A percentile compares a stretch with the other conserved stretches of the same genome.
These are phyloP conservation scores for Colletotrichum shisoi DNA, from an alignment of 2,329 filamentous ascomycete species.

Conservation along the genomic window DNA sequence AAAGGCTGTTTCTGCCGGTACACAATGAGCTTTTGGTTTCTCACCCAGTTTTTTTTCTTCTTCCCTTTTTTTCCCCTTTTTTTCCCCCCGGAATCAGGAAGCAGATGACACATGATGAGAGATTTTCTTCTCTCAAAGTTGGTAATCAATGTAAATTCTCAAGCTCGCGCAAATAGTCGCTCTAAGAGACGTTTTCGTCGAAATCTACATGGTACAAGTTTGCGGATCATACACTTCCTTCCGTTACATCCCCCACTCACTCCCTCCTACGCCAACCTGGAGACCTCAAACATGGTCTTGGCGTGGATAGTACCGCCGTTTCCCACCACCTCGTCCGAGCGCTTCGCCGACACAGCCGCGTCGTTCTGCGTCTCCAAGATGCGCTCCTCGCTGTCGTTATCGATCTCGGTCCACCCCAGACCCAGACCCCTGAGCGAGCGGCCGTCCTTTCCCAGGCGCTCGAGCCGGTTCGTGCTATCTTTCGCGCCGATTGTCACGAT, in stretches of 20 bases:
- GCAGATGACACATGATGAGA: too few relatives aligned
- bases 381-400: constrained; percentile 40
- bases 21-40: too few relatives aligned
- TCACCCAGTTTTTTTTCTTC: too few relatives aligned
- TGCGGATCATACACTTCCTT: background rate
- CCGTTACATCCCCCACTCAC: too few relatives aligned
- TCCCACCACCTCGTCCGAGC: constrained; percentile 19
- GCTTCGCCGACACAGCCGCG: constrained; percentile 18
- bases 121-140: too few relatives aligned
- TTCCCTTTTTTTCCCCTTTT: too few relatives aligned
- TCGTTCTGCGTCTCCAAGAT: constrained; percentile 35
- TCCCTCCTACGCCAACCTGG: background rate
- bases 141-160: fast-evolving
- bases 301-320: constrained; percentile 1
- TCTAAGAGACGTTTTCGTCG: too few relatives aligned
- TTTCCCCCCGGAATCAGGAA: too few relatives aligned
- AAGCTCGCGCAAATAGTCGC: too few relatives aligned
- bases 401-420: constrained; percentile 41
- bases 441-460: constrained; percentile 38
- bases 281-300: constrained; percentile 25
- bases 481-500: constrained; percentile 41
- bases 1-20: too few relatives aligned
- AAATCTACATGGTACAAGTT: background rate
- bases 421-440: constrained; percentile 32
- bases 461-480: constrained; percentile 36